Conservation (phyloP, 208 protist genomes). For the Trypanosoma conorhini region DNA sequence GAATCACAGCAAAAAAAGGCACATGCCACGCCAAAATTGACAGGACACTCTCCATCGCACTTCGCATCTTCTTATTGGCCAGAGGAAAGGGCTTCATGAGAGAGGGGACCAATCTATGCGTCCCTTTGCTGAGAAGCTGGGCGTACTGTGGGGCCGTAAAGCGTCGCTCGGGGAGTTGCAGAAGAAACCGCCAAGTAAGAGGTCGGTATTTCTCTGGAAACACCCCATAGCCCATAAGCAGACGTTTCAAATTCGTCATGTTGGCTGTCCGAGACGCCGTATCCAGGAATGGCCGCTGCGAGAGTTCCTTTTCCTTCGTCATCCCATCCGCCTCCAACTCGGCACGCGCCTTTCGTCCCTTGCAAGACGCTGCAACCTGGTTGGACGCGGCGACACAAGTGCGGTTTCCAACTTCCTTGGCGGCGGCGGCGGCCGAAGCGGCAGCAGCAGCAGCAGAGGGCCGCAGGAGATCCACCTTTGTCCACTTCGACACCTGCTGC, state of each 20-base stretch:
- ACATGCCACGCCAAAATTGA: constrained; percentile 72
- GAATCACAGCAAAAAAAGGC: constrained; percentile 64
- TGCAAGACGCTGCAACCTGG: background rate
- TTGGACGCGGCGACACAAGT: background rate
- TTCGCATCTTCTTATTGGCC: constrained; percentile 23
- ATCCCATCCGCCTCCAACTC: background rate
- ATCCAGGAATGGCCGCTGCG: constrained; percentile 31
- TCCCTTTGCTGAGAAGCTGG: constrained; percentile 47
- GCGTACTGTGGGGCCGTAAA: constrained; percentile 69
- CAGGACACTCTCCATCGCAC: constrained; percentile 51
- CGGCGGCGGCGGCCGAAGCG: background rate
- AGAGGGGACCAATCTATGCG: constrained; percentile 48
- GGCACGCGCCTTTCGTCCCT: background rate
- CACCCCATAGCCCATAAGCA: constrained; percentile 63
- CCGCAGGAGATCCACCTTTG: constrained; percentile 22
- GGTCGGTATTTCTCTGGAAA: constrained; percentile 73
- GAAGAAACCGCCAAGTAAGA: constrained; percentile 81
- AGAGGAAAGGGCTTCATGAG: constrained; percentile 74
- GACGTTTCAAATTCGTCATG: constrained; percentile 55
- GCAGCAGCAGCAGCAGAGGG: background rate
- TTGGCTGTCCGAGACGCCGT: constrained; percentile 46
- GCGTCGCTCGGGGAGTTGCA: constrained; percentile 50
- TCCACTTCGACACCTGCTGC: constrained; percentile 26
- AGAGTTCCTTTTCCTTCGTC: constrained; percentile 14
- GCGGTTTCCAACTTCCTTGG: background rate